A percentile compares a stretch with the other conserved stretches of the same genome.
These are phyloP conservation scores for Inga oerstediana DNA, from an alignment of 306 rosid species.

Conservation along the genomic window DNA sequence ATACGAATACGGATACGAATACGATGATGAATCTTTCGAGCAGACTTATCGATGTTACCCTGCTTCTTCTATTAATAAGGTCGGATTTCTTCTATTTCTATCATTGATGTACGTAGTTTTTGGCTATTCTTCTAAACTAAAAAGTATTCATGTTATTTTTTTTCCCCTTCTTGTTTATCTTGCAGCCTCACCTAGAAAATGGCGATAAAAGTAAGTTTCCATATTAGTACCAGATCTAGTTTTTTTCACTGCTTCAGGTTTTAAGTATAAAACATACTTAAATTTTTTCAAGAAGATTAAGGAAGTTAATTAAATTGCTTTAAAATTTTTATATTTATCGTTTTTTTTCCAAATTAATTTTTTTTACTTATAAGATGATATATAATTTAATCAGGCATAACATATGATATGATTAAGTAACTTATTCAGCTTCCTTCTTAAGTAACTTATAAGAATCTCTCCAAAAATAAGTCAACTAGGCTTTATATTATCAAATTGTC, in stretches of 20 bases:
- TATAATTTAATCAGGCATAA: no score
- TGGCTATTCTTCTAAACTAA: not conserved
- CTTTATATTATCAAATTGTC: not conserved
- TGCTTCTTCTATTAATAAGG: constrained; percentile 74
- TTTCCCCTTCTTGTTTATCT: not conserved
- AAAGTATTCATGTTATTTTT: constrained; percentile 9
- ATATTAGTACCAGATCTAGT: not conserved
- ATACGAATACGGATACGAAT: constrained; percentile 47
- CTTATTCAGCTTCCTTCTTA: no score
- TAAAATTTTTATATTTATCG: no score
- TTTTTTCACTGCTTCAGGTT: no score
- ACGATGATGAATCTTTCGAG: constrained; percentile 65
- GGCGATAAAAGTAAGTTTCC: constrained; percentile 70
- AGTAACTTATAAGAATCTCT: no score
- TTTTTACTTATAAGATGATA: no score
- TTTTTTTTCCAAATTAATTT: no score
- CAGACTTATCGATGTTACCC: constrained; percentile 71
- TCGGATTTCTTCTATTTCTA: constrained; percentile 21
- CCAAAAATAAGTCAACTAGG: no score
- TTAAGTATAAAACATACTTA: no score
- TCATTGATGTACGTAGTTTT: not conserved
- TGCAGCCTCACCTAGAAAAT: constrained; percentile 67
- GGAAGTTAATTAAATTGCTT: no score
- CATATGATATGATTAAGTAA: no score
- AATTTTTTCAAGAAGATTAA: rapidly evolving